Conservation (phyloP, 129 eudicot genomes). For the Pulicaria dysenterica region DNA sequence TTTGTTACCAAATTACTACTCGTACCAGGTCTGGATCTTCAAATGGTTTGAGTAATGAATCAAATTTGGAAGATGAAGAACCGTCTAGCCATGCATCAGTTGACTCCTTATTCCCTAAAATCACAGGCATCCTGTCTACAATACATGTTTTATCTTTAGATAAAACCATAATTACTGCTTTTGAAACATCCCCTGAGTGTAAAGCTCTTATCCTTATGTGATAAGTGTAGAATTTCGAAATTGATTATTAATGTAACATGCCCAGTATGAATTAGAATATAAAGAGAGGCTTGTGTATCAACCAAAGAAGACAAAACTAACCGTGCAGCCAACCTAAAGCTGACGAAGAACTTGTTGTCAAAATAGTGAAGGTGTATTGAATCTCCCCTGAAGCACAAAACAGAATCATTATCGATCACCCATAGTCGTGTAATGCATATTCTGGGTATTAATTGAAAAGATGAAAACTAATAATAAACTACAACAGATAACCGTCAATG, state of each 20-base stretch:
- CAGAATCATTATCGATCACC: neutral
- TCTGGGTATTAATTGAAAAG: neutral
- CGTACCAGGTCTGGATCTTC: constrained; percentile 85
- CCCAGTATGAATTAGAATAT: neutral
- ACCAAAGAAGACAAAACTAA: constrained; percentile 37
- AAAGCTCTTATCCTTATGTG: no score
- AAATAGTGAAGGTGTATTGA: constrained; percentile 76
- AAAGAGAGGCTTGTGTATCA: neutral
- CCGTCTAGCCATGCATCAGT: constrained; percentile 77
- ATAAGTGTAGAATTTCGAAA: no score
- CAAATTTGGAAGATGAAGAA: constrained; percentile 69
- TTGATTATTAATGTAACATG: no score
- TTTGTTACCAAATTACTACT: neutral
- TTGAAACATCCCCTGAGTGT: no score
- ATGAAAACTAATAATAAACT: neutral
- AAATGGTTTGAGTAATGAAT: constrained; percentile 69
- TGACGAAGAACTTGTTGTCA: constrained; percentile 86
- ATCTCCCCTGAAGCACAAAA: constrained; percentile 69
- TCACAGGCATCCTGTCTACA: constrained; percentile 94
- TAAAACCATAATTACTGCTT: no score
- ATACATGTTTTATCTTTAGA: neutral
- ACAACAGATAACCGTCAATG: neutral
- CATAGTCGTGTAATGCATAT: no score
- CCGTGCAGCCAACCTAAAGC: constrained; percentile 93
- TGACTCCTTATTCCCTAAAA: constrained; percentile 68